These are phyloP conservation scores for Dalbergia oliveri DNA, from an alignment of 306 rosid genomes.

Conservation along the genomic window DNA sequence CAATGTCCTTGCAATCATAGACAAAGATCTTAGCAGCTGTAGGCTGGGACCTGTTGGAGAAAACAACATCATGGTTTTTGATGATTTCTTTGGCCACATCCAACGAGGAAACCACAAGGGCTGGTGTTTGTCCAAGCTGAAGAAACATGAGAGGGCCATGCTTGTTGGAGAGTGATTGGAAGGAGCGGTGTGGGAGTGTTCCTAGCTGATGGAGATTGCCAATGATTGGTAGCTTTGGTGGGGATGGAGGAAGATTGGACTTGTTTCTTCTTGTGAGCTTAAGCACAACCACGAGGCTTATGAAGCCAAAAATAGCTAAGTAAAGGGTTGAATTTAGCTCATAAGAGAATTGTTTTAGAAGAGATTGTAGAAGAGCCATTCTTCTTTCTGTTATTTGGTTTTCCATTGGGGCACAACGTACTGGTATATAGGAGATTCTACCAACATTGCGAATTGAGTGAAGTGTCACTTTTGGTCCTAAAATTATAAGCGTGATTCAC, in stretches of 20 bases:
- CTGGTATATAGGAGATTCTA: no score
- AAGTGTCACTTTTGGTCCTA: no score
- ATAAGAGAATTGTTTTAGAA: not conserved
- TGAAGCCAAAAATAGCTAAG: not conserved
- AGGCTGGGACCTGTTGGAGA: conserved; percentile 4
- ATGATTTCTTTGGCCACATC: conserved; percentile 16
- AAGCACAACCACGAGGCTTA: not conserved
- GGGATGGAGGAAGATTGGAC: conserved; percentile 52
- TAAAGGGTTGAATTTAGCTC: not conserved
- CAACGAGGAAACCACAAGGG: conserved; percentile 44
- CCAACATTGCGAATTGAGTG: no score
- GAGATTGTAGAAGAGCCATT: conserved; percentile 1
- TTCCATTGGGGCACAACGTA: not conserved
- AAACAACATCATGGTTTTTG: conserved; percentile 27
- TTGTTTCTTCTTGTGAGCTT: conserved; percentile 4
- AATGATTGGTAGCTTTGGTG: conserved; percentile 50
- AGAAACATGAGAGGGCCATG: conserved; percentile 53
- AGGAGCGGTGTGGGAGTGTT: conserved; percentile 47
- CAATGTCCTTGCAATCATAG: conserved; percentile 36
- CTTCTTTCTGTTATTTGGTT: not conserved
- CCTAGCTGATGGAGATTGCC: conserved; percentile 63
- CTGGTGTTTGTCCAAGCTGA: conserved; percentile 43
- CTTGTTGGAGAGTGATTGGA: conserved; percentile 37
- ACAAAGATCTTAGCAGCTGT: conserved; percentile 7
- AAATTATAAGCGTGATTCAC: no score